A percentile compares a stretch with the other conserved stretches of the same genome.
Evolutionary conservation across 768 basidiomycete genomes (phyloP).

Genomic region (Trichaptum fuscoviolaceum): DNA sequence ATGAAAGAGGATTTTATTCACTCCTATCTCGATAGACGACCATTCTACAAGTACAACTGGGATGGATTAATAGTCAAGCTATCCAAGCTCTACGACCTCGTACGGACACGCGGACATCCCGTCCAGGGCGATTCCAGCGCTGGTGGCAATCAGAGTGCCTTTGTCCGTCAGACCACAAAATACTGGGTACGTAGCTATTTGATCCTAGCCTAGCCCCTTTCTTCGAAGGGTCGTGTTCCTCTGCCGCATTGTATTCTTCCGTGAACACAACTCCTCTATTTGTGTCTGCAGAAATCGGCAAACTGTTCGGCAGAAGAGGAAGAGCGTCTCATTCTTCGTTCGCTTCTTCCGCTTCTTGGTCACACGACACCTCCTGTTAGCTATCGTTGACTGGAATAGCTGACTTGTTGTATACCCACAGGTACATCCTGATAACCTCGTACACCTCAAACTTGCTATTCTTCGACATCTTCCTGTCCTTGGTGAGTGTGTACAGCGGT

Average conservation of each 20-base stretch:
- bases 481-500: constrained; percentile 42
- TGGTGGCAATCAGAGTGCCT: constrained; percentile 93
- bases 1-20: constrained; percentile 87
- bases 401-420: constrained; percentile 12
- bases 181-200: constrained; percentile 75
- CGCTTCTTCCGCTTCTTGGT: not conserved
- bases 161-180: constrained; percentile 97
- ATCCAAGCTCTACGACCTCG: constrained; percentile 90
- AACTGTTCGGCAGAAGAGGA: not conserved
- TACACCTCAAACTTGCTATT: constrained; percentile 90
- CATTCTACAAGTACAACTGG: constrained; percentile 96
- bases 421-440: constrained; percentile 91
- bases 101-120: constrained; percentile 92
- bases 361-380: constrained; percentile 24
- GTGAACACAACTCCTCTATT: not conserved
- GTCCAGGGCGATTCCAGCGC: constrained; percentile 91
- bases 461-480: constrained; percentile 89
- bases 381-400: not conserved
- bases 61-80: constrained; percentile 95
- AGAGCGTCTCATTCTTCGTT: not conserved
- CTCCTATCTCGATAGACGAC: constrained; percentile 88
- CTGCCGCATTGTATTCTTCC: not conserved
- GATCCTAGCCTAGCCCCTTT: constrained; percentile 8
- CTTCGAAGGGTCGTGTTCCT: not conserved
- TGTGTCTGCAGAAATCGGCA: not conserved